A percentile compares a stretch with the other conserved stretches of the same genome.
Conservation (phyloP, 352 stramenopile genomes). For the Phytophthora pluvialis region DNA sequence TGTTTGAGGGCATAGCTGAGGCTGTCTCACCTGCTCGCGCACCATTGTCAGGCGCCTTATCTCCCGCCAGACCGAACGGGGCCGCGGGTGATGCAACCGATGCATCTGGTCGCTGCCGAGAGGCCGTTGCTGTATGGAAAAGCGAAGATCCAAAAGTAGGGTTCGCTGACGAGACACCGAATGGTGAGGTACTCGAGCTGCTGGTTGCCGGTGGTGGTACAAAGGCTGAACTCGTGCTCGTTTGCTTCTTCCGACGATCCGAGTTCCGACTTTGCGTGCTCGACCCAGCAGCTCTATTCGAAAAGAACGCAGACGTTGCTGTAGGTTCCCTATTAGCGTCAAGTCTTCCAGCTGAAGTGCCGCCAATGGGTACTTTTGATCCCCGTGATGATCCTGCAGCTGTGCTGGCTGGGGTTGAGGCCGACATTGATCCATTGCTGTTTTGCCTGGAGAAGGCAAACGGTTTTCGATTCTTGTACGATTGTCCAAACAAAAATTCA, state of each 20-base stretch:
- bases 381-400: not conserved
- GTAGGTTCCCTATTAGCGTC: conserved; percentile 7
- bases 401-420: not conserved
- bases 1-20: not conserved
- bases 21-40: not conserved
- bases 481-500: conserved; percentile 36
- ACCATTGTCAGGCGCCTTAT: not conserved
- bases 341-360: not conserved
- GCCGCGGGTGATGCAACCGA: not conserved
- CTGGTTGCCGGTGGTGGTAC: not conserved
- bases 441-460: conserved; percentile 19
- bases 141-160: conserved; percentile 10
- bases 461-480: conserved; percentile 39
- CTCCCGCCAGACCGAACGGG: not conserved
- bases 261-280: conserved; percentile 12
- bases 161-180: not conserved
- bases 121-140: conserved; percentile 14
- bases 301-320: conserved; percentile 22
- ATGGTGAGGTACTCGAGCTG: conserved; percentile 1
- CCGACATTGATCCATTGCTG: conserved; percentile 11
- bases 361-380: conserved; percentile 3
- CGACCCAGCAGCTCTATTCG: conserved; percentile 19
- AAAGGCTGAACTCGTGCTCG: conserved; percentile 8
- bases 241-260: conserved; percentile 30
- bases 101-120: conserved; percentile 3